These are phyloP conservation scores for Candida mesenterica DNA, from an alignment of 1,139 yeast species.

Conservation along the genomic window DNA sequence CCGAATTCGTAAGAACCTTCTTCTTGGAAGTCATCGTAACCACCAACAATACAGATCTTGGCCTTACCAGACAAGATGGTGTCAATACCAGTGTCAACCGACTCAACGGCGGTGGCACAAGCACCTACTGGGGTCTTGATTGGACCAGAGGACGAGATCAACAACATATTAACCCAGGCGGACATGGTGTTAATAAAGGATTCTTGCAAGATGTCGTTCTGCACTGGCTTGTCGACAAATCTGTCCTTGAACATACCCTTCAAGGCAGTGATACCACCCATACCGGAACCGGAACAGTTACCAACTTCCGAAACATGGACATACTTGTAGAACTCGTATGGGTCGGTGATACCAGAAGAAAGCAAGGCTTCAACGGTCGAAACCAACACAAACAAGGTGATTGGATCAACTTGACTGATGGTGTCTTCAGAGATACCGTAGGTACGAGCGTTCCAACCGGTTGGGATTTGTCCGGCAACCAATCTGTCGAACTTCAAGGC, in stretches of 20 bases:
- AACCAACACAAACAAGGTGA: constrained; percentile 88
- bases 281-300: constrained; percentile 99
- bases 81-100: constrained; percentile 94
- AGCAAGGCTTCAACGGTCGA: constrained; percentile 93
- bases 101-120: constrained; percentile 98
- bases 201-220: constrained; percentile 94
- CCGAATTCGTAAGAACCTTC: constrained; percentile 98
- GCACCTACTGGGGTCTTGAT: constrained; percentile 99
- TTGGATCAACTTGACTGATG: constrained; percentile 91
- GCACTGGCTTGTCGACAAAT: constrained; percentile 87
- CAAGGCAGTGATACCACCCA: constrained; percentile 97
- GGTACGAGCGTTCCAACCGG: constrained; percentile 95
- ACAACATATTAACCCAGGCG: constrained; percentile 98
- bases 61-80: constrained; percentile 92
- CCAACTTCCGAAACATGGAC: constrained; percentile 98
- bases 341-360: constrained; percentile 94
- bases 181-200: constrained; percentile 98
- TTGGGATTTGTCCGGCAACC: constrained; percentile 98
- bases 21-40: constrained; percentile 99
- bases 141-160: constrained; percentile 97
- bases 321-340: constrained; percentile 96
- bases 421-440: constrained; percentile 96
- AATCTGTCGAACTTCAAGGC: constrained; percentile 93
- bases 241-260: constrained; percentile 98
- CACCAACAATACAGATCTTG: constrained; percentile 94